Evolutionary conservation across 495 filamentous ascomycete genomes (phyloP).

Genomic region (Patellaria atrata): DNA sequence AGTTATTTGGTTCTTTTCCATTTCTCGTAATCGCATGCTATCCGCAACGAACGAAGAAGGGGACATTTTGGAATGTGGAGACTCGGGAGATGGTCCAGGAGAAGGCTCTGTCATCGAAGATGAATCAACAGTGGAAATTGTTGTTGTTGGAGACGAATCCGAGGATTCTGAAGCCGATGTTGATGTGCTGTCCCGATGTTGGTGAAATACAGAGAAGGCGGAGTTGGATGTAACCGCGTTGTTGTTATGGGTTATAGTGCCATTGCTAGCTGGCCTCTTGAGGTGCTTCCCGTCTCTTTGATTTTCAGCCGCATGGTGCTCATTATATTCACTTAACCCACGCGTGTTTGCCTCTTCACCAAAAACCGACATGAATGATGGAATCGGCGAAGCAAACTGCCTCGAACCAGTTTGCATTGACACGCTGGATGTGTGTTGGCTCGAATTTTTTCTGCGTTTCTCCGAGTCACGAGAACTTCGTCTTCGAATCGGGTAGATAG

Average conservation of each 20-base stretch:
- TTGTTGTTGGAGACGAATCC: constrained; percentile 90
- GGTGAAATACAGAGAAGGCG: constrained; percentile 24
- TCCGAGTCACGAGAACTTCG: constrained; percentile 10
- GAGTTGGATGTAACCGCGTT: constrained; percentile 6
- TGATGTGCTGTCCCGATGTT: constrained; percentile 54
- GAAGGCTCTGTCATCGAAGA: constrained; percentile 80
- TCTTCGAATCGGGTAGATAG: no score
- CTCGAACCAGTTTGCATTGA: constrained; percentile 17
- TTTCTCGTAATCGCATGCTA: constrained; percentile 11
- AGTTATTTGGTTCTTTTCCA: constrained; percentile 8
- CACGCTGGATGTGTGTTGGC: constrained; percentile 16
- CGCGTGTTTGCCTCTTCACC: constrained; percentile 17
- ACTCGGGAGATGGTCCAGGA: constrained; percentile 81
- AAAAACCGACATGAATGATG: constrained; percentile 25
- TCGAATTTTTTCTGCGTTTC: constrained; percentile 1
- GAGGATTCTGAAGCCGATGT: constrained; percentile 72
- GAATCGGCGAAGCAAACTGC: constrained; percentile 17
- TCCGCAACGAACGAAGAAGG: constrained; percentile 26
- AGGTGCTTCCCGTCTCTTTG: constrained; percentile 14
- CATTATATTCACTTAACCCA: constrained; percentile 5
- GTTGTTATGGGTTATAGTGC: constrained; percentile 9
- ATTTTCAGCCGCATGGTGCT: constrained; percentile 7
- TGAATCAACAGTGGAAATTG: constrained; percentile 83
- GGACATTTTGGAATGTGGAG: constrained; percentile 50
- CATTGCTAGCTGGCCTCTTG: constrained; percentile 16